Evolutionary conservation across 2,329 filamentous ascomycete genomes (phyloP).

Genomic region (Aphanocladium album): DNA sequence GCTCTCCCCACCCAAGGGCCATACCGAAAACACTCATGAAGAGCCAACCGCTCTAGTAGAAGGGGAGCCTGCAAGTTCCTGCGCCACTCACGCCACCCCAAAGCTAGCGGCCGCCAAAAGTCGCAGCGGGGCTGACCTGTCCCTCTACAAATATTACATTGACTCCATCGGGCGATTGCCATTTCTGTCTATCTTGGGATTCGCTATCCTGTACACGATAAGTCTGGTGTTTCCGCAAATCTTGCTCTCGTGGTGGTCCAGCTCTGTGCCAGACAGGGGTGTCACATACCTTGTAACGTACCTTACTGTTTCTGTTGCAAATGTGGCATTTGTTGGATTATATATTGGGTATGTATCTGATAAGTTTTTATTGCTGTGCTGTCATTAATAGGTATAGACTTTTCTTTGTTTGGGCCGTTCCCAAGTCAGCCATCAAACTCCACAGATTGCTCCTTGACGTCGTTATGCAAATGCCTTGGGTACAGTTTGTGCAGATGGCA

Average conservation of each 20-base stretch:
- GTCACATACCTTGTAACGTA: neutral
- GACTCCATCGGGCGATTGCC: conserved; percentile 2
- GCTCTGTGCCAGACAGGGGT: neutral
- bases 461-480: conserved; percentile 22
- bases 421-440: conserved; percentile 1
- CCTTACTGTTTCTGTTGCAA: neutral
- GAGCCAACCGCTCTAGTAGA: neutral
- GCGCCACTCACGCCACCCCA: neutral
- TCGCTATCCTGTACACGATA: neutral
- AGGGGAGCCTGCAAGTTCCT: neutral
- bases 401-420: conserved; percentile 7
- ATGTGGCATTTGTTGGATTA: conserved; percentile 13
- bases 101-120: neutral
- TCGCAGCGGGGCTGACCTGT: neutral
- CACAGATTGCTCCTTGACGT: conserved; percentile 17
- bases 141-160: conserved; percentile 1
- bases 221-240: conserved; percentile 6
- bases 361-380: neutral
- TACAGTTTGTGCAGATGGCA: conserved; percentile 21
- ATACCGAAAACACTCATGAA: neutral
- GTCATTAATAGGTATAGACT: neutral
- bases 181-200: neutral
- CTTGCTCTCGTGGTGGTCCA: conserved; percentile 8
- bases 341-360: conserved; percentile 4
- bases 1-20: neutral